Conservation (phyloP, 441 rosid species). For the Erysimum pusillum region DNA sequence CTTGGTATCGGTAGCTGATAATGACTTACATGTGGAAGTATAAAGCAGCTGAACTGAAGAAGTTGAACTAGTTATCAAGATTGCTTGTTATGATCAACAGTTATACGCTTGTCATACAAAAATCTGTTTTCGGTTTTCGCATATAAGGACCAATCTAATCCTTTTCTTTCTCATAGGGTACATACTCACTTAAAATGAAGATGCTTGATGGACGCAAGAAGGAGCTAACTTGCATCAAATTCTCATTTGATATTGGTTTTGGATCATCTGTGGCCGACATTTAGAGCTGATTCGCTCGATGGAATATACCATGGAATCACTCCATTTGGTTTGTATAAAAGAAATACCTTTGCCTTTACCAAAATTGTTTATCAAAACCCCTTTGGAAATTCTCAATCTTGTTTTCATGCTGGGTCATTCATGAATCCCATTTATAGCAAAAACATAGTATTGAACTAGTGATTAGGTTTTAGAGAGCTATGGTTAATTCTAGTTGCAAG, state of each 20-base stretch:
- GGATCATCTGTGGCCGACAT: slow-evolving; percentile 67
- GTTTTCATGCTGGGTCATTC: slow-evolving; percentile 29
- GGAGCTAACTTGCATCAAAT: slow-evolving; percentile 81
- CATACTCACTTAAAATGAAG: slow-evolving; percentile 88
- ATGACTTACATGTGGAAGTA: neutral
- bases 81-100: slow-evolving; percentile 18
- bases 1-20: neutral
- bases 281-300: slow-evolving; percentile 38
- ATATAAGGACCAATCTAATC: slow-evolving; percentile 18
- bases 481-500: slow-evolving; percentile 7
- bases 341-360: neutral
- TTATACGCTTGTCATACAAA: neutral
- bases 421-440: neutral
- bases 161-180: slow-evolving; percentile 61
- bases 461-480: neutral
- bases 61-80: slow-evolving; percentile 7
- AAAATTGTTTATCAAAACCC: slow-evolving; percentile 16
- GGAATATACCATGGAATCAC: slow-evolving; percentile 13
- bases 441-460: neutral
- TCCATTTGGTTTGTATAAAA: slow-evolving; percentile 37
- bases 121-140: neutral
- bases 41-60: slow-evolving; percentile 10
- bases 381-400: slow-evolving; percentile 11
- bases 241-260: slow-evolving; percentile 76
- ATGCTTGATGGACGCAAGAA: slow-evolving; percentile 62